Conservation (phyloP, 2,329 filamentous ascomycete genomes). For the Blastomyces percursus region DNA sequence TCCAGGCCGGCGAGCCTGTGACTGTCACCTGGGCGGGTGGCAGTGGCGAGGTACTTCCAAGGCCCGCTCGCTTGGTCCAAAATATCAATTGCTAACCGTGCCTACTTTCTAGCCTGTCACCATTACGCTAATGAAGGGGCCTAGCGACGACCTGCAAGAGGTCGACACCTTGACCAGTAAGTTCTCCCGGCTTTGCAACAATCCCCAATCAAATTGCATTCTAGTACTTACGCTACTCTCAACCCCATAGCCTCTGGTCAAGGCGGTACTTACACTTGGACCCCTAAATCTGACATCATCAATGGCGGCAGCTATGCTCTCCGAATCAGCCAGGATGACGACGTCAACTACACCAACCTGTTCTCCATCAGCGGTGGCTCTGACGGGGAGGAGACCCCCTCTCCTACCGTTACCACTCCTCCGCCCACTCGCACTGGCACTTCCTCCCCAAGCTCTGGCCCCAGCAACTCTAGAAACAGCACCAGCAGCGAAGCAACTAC, state of each 20-base stretch:
- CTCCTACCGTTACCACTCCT: slow-evolving; percentile 11
- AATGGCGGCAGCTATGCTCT: slow-evolving; percentile 46
- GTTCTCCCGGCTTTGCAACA: slow-evolving; percentile 13
- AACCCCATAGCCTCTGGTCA: slow-evolving; percentile 28
- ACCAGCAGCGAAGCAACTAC: slow-evolving; percentile 16
- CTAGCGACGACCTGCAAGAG: slow-evolving; percentile 39
- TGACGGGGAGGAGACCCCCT: slow-evolving; percentile 10
- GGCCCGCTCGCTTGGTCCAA: background rate
- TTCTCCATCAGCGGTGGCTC: slow-evolving; percentile 36
- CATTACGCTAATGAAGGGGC: slow-evolving; percentile 46
- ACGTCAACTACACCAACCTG: slow-evolving; percentile 47
- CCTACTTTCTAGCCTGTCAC: slow-evolving; percentile 36
- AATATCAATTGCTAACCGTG: slow-evolving; percentile 12
- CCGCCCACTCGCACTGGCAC: slow-evolving; percentile 12
- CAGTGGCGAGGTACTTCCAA: slow-evolving; percentile 20
- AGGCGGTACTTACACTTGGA: slow-evolving; percentile 43
- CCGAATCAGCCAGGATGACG: slow-evolving; percentile 43
- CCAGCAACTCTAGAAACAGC: slow-evolving; percentile 36
- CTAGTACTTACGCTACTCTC: background rate
- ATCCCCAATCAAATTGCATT: background rate
- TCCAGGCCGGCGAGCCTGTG: slow-evolving; percentile 40
- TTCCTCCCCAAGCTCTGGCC: slow-evolving; percentile 10
- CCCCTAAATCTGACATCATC: slow-evolving; percentile 33
- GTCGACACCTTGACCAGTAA: slow-evolving; percentile 41
- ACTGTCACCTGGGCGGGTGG: slow-evolving; percentile 41